Evolutionary conservation across 2,329 filamentous ascomycete genomes (phyloP).

Genomic region (Fusarium equiseti): DNA sequence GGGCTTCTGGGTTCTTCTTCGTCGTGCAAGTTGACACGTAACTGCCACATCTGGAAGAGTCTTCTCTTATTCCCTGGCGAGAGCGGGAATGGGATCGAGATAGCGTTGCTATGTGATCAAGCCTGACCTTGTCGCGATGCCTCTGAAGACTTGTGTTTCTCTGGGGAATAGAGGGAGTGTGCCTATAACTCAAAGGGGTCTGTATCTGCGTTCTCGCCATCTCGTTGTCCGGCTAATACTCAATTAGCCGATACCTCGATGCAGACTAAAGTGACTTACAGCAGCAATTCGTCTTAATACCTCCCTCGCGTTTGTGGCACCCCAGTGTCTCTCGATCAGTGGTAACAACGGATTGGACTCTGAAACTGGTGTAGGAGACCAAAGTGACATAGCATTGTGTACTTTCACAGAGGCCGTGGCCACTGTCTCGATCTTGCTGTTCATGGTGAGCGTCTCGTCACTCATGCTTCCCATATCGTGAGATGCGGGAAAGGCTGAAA

Average conservation of each 20-base stretch:
- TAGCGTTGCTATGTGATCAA: neutral
- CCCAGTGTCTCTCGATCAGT: conserved; percentile 64
- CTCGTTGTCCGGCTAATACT: neutral
- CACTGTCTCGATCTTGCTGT: conserved; percentile 66
- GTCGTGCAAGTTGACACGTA: conserved; percentile 19
- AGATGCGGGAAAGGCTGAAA: conserved; percentile 65
- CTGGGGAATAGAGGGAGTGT: conserved; percentile 36
- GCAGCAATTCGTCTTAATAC: conserved; percentile 54
- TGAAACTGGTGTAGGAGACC: conserved; percentile 60
- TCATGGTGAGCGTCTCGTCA: conserved; percentile 55
- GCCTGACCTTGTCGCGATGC: neutral
- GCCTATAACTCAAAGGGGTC: conserved; percentile 6
- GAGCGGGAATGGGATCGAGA: neutral
- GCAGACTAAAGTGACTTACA: conserved; percentile 15
- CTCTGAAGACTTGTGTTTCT: conserved; percentile 43
- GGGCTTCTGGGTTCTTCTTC: conserved; percentile 17
- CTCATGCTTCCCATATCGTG: conserved; percentile 37
- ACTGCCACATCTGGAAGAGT: conserved; percentile 19
- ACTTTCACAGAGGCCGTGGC: conserved; percentile 64
- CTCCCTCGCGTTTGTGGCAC: conserved; percentile 57
- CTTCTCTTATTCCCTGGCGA: conserved; percentile 8
- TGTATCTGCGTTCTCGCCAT: neutral
- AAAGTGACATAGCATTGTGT: conserved; percentile 62
- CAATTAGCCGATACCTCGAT: neutral
- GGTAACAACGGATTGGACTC: conserved; percentile 56